Evolutionary conservation across 305 asterid species (phyloP).

Genomic region (Solanum chacoense): DNA sequence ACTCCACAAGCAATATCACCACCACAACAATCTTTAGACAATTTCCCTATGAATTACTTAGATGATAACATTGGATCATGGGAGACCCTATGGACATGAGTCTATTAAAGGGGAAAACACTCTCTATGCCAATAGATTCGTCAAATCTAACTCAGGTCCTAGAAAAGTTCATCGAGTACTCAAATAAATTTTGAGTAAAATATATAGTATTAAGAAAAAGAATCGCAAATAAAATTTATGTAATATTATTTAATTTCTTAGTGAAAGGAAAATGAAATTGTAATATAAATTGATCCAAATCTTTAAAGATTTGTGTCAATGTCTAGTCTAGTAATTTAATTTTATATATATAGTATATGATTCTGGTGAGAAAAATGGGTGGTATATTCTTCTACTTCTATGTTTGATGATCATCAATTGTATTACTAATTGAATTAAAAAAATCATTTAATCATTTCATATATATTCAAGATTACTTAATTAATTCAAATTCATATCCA

Average conservation of each 20-base stretch:
- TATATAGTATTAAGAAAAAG: neutral
- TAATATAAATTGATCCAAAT: neutral
- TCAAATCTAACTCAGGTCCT: neutral
- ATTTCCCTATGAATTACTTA: neutral
- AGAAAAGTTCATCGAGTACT: neutral
- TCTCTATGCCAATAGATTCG: neutral
- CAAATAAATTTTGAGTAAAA: neutral
- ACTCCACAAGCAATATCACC: neutral
- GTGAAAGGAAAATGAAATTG: neutral
- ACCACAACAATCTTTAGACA: slow-evolving; percentile 14
- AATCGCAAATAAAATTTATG: neutral
- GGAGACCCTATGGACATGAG: slow-evolving; percentile 39
- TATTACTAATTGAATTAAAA: neutral
- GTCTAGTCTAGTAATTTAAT: neutral
- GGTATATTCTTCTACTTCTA: neutral
- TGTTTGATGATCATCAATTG: neutral
- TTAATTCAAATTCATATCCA: neutral
- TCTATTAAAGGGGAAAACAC: neutral
- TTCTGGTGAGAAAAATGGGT: neutral
- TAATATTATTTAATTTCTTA: neutral
- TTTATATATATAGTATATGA: neutral
- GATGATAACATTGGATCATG: slow-evolving; percentile 31
- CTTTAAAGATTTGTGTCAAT: neutral
- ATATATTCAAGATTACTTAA: neutral
- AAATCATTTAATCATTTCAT: neutral